Percentiles rank a stretch among this genome's conserved stretches.
Evolutionary conservation across 768 basidiomycete genomes (phyloP).

Genomic region (Steccherinum ochraceum): DNA sequence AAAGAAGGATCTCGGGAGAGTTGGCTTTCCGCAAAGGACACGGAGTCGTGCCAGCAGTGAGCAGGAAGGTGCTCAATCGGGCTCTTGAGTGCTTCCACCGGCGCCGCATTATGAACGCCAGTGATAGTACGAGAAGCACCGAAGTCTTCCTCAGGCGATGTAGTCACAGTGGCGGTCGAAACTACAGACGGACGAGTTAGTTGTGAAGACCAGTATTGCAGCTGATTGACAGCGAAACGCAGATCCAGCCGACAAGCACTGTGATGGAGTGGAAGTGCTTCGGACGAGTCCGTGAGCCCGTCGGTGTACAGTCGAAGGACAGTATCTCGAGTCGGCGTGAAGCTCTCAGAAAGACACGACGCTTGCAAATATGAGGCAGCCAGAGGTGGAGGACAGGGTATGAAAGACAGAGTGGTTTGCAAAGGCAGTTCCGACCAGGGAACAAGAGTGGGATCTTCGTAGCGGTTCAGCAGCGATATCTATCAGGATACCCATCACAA

Average conservation of each 20-base stretch:
- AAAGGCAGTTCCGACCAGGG: conserved; percentile 71
- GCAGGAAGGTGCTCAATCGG: too few relatives aligned
- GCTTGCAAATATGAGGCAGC: conserved; percentile 62
- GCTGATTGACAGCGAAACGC: conserved; percentile 51
- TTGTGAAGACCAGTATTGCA: conserved; percentile 50
- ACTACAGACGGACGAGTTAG: too few relatives aligned
- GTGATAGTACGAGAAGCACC: too few relatives aligned
- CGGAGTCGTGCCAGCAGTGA: neutral
- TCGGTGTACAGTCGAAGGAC: conserved; percentile 44
- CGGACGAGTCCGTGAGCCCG: conserved; percentile 3
- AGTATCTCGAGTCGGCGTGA: conserved; percentile 33
- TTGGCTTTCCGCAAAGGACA: neutral
- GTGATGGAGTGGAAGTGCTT: conserved; percentile 22
- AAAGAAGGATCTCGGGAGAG: neutral
- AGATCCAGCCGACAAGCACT: conserved; percentile 44
- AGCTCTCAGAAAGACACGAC: conserved; percentile 53
- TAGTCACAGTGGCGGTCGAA: too few relatives aligned
- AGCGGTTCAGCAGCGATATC: neutral
- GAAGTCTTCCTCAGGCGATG: too few relatives aligned
- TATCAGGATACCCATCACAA: neutral
- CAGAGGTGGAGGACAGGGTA: conserved; percentile 22
- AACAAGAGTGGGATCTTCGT: conserved; percentile 69
- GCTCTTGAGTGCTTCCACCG: too few relatives aligned
- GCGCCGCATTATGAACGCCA: too few relatives aligned
- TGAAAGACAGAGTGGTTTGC: conserved; percentile 64